Evolutionary conservation across 805 yeast species (phyloP), one percentile per base, ranked within the genome.

Genomic region (Brettanomyces bruxellensis): DNA sequence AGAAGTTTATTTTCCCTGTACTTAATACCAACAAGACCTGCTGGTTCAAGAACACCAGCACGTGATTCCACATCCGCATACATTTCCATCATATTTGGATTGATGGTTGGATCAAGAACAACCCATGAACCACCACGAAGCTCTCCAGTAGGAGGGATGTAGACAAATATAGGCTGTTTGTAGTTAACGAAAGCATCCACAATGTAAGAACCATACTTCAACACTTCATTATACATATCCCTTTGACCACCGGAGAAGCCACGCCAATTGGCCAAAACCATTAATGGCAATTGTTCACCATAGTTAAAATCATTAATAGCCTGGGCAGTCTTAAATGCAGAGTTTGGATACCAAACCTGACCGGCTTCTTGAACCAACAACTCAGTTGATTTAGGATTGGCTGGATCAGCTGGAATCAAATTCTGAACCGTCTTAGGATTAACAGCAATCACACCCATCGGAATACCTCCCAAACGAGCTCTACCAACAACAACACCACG

Each of bases 121-220:
- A 95, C 99, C 99, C 99, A 93, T 25, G 99, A 91, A 66, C 99
- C 99, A 74, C 99, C 99, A 78, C 99, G 86, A 56, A 93, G 77
- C 70, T 93, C 99, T 66, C 98, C 99, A 55, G 85, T 80, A 49
- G 99, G 99, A 45, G 99, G 99, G 66, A 93, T 91, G 69, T 93
- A 93, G 25, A 93, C 88, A 71, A 93, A 83, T 55, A 93, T 85
- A 49, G 99, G 99, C 69, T 93, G 99, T 66, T 87, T 87, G 78
- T 83, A 93, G 58, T 82, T 96, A 55, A 88, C 95, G 51, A 93
- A 76, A 12, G 99, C 97, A 65, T 93, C 99, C 53, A 93, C 99
- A 69, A 93, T 93, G 68, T 76, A 88, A 3, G 98, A 81, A 64
- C 99, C 99, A 64, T 86, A 93, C 69, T 93, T 93, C 72, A 93